Conservation (phyloP, 331 rosid genomes). For the Spiraea crenata region DNA sequence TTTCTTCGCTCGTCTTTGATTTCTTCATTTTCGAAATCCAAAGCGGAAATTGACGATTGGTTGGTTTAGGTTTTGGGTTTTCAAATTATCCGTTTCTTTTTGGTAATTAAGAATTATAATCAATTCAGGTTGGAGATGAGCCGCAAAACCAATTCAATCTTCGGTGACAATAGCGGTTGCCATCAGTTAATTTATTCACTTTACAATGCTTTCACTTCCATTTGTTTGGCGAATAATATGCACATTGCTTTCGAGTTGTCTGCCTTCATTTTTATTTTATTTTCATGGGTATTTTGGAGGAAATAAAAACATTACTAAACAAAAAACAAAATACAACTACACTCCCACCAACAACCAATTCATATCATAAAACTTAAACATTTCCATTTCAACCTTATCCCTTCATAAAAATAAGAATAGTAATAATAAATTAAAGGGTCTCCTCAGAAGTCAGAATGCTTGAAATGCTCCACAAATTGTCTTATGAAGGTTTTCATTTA, state of each 20-base stretch:
- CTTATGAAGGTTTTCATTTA: conserved; percentile 71
- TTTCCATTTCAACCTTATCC: no score
- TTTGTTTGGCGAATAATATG: not conserved
- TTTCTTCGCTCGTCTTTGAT: not conserved
- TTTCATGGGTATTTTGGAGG: conserved; percentile 76
- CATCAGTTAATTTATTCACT: not conserved
- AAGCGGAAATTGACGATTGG: not conserved
- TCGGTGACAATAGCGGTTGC: no score
- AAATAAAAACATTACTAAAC: no score
- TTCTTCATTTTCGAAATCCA: not conserved
- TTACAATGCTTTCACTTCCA: not conserved
- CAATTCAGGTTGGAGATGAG: conserved; percentile 43
- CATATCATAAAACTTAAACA: no score
- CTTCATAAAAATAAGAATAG: no score
- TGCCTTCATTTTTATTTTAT: not conserved
- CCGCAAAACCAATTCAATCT: no score
- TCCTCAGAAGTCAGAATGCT: conserved; percentile 94
- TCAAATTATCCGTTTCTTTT: no score
- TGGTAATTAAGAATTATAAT: conserved; percentile 46
- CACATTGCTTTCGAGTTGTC: not conserved
- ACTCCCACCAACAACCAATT: no score
- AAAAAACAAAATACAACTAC: no score
- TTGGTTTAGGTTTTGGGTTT: not conserved
- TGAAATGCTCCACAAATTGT: conserved; percentile 73
- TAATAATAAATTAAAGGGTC: conserved; percentile 76